Evolutionary conservation across 495 filamentous ascomycete genomes (phyloP).

Genomic region (Neurospora sp.): DNA sequence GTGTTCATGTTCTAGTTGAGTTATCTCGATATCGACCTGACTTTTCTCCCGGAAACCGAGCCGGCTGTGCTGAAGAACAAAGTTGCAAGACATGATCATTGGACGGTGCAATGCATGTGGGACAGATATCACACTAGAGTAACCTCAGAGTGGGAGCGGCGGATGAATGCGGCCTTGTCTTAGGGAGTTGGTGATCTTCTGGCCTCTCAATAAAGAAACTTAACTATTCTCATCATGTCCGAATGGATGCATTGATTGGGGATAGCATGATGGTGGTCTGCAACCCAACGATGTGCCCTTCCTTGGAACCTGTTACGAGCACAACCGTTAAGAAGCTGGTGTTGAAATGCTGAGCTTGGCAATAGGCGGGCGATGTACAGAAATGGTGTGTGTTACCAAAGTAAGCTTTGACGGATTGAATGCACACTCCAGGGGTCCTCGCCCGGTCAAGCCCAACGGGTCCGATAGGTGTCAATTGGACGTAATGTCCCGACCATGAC

Average conservation of each 20-base stretch:
- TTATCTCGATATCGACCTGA: background rate
- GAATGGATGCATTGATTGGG: background rate
- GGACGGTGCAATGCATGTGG: background rate
- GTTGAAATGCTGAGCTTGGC: background rate
- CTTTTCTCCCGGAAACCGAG: background rate
- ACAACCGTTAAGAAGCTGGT: background rate
- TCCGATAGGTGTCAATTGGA: background rate
- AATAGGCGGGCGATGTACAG: background rate
- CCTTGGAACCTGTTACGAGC: background rate
- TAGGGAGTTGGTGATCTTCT: background rate
- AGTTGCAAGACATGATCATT: background rate
- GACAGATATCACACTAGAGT: background rate
- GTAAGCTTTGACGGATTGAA: background rate
- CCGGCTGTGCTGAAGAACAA: background rate
- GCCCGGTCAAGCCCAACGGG: background rate
- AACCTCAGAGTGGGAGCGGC: background rate
- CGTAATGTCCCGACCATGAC: background rate
- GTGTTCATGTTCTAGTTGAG: background rate
- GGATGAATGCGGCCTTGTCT: background rate
- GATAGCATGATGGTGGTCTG: background rate
- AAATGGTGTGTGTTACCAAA: background rate
- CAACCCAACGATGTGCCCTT: background rate
- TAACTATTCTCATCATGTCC: background rate
- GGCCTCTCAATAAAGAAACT: background rate
- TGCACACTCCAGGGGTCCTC: background rate